Conservation (phyloP, 2,329 filamentous ascomycete genomes). For the Incumbomyces delicatus region DNA sequence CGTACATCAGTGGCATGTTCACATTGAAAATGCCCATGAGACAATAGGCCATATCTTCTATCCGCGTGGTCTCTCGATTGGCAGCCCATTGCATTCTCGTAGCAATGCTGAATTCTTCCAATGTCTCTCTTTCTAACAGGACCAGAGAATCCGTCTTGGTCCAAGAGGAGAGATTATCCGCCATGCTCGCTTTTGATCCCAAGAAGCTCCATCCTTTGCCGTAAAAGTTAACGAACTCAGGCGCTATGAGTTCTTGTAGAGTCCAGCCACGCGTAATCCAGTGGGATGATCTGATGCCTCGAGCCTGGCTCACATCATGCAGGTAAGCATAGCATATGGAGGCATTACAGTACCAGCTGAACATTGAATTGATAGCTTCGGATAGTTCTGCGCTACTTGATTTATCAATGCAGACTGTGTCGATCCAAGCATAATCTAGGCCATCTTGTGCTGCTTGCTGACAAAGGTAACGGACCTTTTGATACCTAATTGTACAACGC, state of each 20-base stretch:
- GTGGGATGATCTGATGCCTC: background rate
- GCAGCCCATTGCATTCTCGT: conserved; percentile 18
- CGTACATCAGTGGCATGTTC: conserved; percentile 26
- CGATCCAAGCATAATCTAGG: conserved; percentile 20
- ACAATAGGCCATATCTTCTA: conserved; percentile 25
- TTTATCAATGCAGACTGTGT: conserved; percentile 22
- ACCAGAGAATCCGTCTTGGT: conserved; percentile 17
- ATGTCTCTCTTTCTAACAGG: conserved; percentile 7
- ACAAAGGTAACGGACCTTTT: conserved; percentile 1
- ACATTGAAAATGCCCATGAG: conserved; percentile 24
- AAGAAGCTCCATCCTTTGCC: conserved; percentile 14
- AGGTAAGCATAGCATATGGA: conserved; percentile 9
- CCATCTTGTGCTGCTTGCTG: conserved; percentile 4
- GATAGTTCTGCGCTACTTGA: conserved; percentile 17
- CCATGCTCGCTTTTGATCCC: conserved; percentile 21
- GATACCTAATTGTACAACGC: background rate
- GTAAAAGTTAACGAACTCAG: conserved; percentile 23
- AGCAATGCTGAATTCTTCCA: background rate
- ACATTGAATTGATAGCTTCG: conserved; percentile 11
- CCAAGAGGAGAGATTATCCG: conserved; percentile 17
- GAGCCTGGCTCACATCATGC: background rate
- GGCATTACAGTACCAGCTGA: conserved; percentile 17
- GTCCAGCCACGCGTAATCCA: conserved; percentile 22
- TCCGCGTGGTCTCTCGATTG: conserved; percentile 15
- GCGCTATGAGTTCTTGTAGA: conserved; percentile 21